Conservation (phyloP, 768 basidiomycete genomes). For the Cystofilobasidium capitatum region DNA sequence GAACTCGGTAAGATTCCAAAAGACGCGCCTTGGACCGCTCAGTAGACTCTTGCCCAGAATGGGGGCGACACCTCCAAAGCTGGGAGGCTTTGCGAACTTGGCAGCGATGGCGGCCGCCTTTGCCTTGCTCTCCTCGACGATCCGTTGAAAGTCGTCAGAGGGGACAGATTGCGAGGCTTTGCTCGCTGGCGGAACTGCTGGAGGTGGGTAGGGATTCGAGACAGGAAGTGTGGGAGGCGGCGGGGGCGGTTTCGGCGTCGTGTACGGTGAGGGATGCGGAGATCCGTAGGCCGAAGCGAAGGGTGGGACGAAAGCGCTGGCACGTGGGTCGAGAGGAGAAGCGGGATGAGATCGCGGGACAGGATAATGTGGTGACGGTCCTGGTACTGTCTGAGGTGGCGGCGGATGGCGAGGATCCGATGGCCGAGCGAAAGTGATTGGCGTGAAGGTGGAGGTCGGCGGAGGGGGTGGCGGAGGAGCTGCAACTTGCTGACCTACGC, state of each 20-base stretch:
- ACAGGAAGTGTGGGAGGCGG: not conserved
- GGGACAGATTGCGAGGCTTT: not conserved
- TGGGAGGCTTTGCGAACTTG: slow-evolving; percentile 37
- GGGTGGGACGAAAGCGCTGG: slow-evolving; percentile 35
- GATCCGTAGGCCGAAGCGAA: slow-evolving; percentile 30
- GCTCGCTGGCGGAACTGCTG: slow-evolving; percentile 6
- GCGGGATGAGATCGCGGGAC: not conserved
- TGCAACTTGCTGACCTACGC: too few relatives aligned
- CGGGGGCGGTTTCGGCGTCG: too few relatives aligned
- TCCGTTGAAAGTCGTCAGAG: slow-evolving; percentile 8
- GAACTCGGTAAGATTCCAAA: not conserved
- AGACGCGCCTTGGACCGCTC: too few relatives aligned
- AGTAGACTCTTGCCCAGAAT: too few relatives aligned
- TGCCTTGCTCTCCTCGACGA: slow-evolving; percentile 1
- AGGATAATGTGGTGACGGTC: too few relatives aligned
- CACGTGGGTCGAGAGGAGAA: slow-evolving; percentile 3
- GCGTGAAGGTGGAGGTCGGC: not conserved
- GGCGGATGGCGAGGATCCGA: slow-evolving; percentile 8
- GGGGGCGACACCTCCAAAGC: slow-evolving; percentile 18
- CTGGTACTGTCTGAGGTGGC: not conserved
- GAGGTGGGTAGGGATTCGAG: slow-evolving; percentile 9
- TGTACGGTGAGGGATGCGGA: slow-evolving; percentile 28
- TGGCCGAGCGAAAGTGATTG: slow-evolving; percentile 29
- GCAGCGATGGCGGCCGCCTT: slow-evolving; percentile 77
- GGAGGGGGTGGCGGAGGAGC: not conserved